Base-by-base conservation (phyloP, 2,329 filamentous ascomycete genomes). In the Nigrograna mackinnonii region DNA sequence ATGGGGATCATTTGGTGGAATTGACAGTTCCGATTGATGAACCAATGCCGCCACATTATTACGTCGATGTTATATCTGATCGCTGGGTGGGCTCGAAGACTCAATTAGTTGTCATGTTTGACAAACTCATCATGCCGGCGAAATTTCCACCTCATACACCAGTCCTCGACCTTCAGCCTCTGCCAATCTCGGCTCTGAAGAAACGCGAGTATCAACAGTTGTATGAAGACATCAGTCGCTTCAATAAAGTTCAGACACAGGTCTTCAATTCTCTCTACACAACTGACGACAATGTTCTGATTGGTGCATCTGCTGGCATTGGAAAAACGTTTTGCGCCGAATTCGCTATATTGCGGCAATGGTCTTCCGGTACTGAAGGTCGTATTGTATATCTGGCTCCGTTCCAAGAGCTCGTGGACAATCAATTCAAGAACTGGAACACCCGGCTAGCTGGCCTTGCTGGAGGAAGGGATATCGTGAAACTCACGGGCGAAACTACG, bases 81-180 rank as follows among this genome's bases (percentile, higher is more conserved):
- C 81, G 94, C 55, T 99, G 94, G 94, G 96, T 99, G 90, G 90
- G 96, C 65, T 90, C 92, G 1, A 91, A 99, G 72, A 96, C 91
- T 1, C 91, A 91, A 64, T 76, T 99, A 40, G 87, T 92, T 0
- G 87, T 99, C 2, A 92, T 91, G 1, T 97, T 99, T 74, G 88
- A 95, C 66, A 96, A 96, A 67, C 78, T 99, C 20, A 87, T 96
- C 32, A 79, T 99, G 4, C 94, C 94, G 0, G 92, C 96, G 67
- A 94, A 94, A 62, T 99, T 99, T 68, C 91, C 91, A 21, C 85
- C 94, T 30, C 92, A 96, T 63, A 99, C 94, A 0, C 91, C 89
- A 48, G 78, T 97, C 33, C 79, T 97, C 17, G 91, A 97, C 60
- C 79, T 99, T 56, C 94, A 99, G 63, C 89, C 91, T 17, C 78